Base-by-base conservation (phyloP, 305 asterid genomes). In the Fraxinus greggii region DNA sequence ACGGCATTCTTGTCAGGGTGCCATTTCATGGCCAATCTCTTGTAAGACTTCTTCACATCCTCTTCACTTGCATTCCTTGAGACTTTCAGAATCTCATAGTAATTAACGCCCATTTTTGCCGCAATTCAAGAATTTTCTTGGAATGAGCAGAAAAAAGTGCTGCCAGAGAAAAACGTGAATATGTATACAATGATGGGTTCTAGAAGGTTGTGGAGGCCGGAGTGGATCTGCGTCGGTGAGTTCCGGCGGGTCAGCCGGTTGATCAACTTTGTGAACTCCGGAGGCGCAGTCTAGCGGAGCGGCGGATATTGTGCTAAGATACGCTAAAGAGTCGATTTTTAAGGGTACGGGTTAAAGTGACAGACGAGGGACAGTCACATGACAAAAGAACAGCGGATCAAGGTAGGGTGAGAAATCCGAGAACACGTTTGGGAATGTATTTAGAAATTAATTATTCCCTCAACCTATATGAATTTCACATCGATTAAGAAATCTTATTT, bases 1-100 rank as follows among this genome's bases (percentile, higher is more conserved):
- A 88, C 91, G 21, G 88, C 89, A 82, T 95, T 93, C 93, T 94
- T 95, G 72, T 95, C 99, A 38, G 99, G 99, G 82, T 95, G 99
- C 97, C 96, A 94, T 69, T 92, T 94, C 99, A 95, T 95, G 21
- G 97, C 99, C 83, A 95, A 75, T 63, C 89, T 88, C 91, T 89
- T 91, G 90, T 92, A 94, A 2, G 99, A 90, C 86, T 84, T 95
- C 95, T 94, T 95, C 79, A 95, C 75, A 76, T 94, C 98, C 78
- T 93, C 98, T 8, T 92, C 98, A 29, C 89, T 85, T 3, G 97
- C 97, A 74, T 87, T 85, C 42, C 83, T 84, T 13, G 96, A 80
- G 1, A 95, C 92, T 84, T 88, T 94, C 87, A 95, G 87, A 12
- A 91, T 77, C 79, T 90, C 90, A 87, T 93, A 95, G 82, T 95